Conservation (phyloP, 192 early-diverging fungal genomes). For the Entomortierella beljakovae region DNA sequence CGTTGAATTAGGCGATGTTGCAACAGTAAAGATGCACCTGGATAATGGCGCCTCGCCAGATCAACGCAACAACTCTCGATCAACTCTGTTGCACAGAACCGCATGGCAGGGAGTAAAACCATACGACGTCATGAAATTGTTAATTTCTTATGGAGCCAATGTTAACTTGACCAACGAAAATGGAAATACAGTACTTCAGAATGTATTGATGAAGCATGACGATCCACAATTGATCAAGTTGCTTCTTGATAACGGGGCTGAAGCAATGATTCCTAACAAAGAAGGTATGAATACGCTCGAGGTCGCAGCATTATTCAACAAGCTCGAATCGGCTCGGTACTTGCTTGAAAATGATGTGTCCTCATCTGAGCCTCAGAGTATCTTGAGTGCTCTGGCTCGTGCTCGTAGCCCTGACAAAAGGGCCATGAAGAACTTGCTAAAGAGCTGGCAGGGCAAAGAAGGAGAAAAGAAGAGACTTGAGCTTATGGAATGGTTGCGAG, state of each 20-base stretch:
- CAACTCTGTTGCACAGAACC: constrained; percentile 35
- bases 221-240: constrained; percentile 38
- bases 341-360: constrained; percentile 38
- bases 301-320: constrained; percentile 45
- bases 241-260: constrained; percentile 38
- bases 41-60: constrained; percentile 36
- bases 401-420: constrained; percentile 39
- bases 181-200: constrained; percentile 48
- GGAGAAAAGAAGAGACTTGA: constrained; percentile 29
- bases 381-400: constrained; percentile 19
- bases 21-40: constrained; percentile 24
- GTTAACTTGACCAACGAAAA: constrained; percentile 50
- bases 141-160: constrained; percentile 43
- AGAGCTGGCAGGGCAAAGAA: constrained; percentile 46
- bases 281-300: constrained; percentile 51
- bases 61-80: constrained; percentile 40
- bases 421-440: constrained; percentile 31
- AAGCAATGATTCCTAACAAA: constrained; percentile 41
- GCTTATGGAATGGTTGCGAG: constrained; percentile 8
- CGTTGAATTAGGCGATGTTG: constrained; percentile 31
- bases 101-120: constrained; percentile 41
- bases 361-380: constrained; percentile 30
- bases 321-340: constrained; percentile 30
- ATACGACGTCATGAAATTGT: constrained; percentile 25
- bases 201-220: constrained; percentile 50